Evolutionary conservation across 108 stramenopile genomes (phyloP), one percentile per base, ranked within the genome.

Genomic region (Discostella pseudostelligera): DNA sequence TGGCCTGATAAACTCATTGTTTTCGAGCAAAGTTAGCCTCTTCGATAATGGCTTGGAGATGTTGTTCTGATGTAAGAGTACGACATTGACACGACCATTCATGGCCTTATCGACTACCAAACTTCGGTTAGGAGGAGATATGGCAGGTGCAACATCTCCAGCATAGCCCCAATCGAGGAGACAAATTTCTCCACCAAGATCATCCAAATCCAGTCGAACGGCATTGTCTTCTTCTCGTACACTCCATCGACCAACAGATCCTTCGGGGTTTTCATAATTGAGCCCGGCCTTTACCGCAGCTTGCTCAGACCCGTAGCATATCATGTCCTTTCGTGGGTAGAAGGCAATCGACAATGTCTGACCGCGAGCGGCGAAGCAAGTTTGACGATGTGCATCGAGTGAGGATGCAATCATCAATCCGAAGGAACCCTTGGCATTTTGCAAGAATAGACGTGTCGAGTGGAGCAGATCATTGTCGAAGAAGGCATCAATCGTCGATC

Each of bases 281-380:
- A 78, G 72, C 42, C 78, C 78, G 57, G 78, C 78, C 62, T 92
- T 92, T 24, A 88, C 87, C 1, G 90, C 87, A 10, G 87, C 90
- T 72, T 89, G 90, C 60, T 92, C 90, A 6, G 85, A 87, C 13
- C 90, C 90, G 62, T 72, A 92, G 44, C 84, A 86, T 56, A 92
- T 81, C 13, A 92, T 46, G 11, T 84, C 87, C 62, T 92, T 92
- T 10, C 55, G 48, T 4, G 90, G 90, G 63, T 87, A 92, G 66
- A 92, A 87, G 35, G 81, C 87, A 58, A 92, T 63, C 2, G 86
- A 87, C 70, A 91, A 65, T 8, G 84, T 86, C 68, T 92, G 90
- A 22, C 90, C 90, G 49, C 85, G 70, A 10, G 90, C 90, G 13
- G 87, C 90, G 62, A 92, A 61, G 63, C 85, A 84, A 46, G 88